Evolutionary conservation across 139 green algal genomes (phyloP).

Genomic region (Volvox africanus): DNA sequence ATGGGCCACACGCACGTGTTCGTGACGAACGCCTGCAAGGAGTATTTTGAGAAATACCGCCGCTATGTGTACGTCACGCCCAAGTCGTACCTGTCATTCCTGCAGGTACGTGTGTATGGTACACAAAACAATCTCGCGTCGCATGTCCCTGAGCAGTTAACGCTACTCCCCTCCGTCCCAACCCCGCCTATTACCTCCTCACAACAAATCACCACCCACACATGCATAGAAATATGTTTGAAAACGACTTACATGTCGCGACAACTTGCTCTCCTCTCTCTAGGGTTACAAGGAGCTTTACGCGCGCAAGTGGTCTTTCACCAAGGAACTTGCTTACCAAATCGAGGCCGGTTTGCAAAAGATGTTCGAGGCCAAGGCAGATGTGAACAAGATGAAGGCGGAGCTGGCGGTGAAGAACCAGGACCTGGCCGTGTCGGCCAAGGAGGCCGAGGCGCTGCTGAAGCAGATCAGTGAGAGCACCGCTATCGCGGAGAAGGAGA

Average conservation of each 20-base stretch:
- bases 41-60: slow-evolving; percentile 93
- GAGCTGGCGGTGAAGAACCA: slow-evolving; percentile 95
- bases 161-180: too few relatives aligned
- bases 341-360: slow-evolving; percentile 90
- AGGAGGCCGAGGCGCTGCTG: slow-evolving; percentile 90
- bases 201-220: too few relatives aligned
- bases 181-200: too few relatives aligned
- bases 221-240: too few relatives aligned
- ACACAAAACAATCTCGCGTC: too few relatives aligned
- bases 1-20: slow-evolving; percentile 91
- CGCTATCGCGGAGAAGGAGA: slow-evolving; percentile 92
- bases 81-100: slow-evolving; percentile 94
- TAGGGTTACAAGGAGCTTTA: slow-evolving; percentile 93
- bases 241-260: too few relatives aligned
- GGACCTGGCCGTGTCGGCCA: slow-evolving; percentile 86
- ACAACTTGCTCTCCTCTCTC: background rate
- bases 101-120: slow-evolving; percentile 61
- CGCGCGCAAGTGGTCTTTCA: slow-evolving; percentile 81
- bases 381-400: slow-evolving; percentile 92
- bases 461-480: slow-evolving; percentile 92
- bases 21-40: slow-evolving; percentile 86
- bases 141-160: too few relatives aligned
- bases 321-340: slow-evolving; percentile 71
- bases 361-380: slow-evolving; percentile 94
- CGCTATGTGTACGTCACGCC: slow-evolving; percentile 95